Evolutionary conservation across 257 asterid genomes (phyloP).

Genomic region (Ophiorrhiza pumila): DNA sequence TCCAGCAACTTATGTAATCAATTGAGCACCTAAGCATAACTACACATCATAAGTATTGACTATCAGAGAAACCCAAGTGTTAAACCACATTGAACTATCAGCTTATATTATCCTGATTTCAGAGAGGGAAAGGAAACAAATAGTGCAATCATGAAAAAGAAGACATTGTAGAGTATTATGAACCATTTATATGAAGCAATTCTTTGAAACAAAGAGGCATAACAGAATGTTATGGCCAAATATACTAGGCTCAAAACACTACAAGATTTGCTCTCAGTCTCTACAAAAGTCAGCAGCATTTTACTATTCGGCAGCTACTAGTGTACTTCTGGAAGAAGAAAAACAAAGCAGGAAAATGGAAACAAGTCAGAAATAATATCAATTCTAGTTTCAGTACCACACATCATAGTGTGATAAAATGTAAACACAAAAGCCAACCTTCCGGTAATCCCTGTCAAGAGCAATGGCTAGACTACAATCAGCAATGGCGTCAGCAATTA

Average conservation of each 20-base stretch:
- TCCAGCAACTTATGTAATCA: background rate
- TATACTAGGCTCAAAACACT: background rate
- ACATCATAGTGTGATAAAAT: background rate
- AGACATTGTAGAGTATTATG: background rate
- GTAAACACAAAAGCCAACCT: constrained; percentile 45
- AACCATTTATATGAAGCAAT: background rate
- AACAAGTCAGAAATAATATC: no score
- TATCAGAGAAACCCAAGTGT: no score
- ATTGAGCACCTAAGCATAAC: background rate
- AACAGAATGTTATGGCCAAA: background rate
- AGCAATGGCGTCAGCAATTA: constrained; percentile 81
- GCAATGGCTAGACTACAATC: constrained; percentile 95
- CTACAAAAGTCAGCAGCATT: background rate
- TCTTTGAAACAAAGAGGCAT: background rate
- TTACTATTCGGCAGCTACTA: background rate
- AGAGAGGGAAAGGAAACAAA: background rate
- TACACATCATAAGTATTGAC: background rate
- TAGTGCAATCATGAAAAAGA: background rate
- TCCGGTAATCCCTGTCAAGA: constrained; percentile 64
- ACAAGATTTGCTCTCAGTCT: no score
- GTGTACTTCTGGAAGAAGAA: background rate
- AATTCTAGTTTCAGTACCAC: background rate
- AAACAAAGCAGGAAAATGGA: background rate
- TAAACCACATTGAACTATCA: no score
- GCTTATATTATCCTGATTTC: background rate